Conservation (phyloP, 805 yeast genomes). For the Candida broadrunensis region DNA sequence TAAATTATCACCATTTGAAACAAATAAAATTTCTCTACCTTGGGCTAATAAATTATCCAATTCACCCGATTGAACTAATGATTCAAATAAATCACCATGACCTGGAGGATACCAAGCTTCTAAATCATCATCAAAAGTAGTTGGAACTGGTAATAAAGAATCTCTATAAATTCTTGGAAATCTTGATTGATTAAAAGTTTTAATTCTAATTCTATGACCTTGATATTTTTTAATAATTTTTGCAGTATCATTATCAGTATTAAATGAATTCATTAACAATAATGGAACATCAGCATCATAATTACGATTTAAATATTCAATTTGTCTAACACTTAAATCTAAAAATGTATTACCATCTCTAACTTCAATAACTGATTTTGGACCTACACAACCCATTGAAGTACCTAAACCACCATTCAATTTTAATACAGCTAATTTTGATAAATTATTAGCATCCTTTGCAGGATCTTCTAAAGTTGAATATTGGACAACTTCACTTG, state of each 20-base stretch:
- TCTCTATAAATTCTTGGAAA: constrained; percentile 95
- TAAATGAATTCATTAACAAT: constrained; percentile 96
- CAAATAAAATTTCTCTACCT: constrained; percentile 93
- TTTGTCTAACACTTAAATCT: constrained; percentile 94
- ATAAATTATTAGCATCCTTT: constrained; percentile 45
- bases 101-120: constrained; percentile 99
- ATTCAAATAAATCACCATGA: constrained; percentile 96
- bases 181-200: constrained; percentile 96
- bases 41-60: constrained; percentile 83
- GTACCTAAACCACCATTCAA: constrained; percentile 98
- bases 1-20: constrained; percentile 96
- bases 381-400: constrained; percentile 99
- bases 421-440: constrained; percentile 91
- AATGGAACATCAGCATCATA: constrained; percentile 93
- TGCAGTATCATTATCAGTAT: constrained; percentile 94
- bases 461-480: constrained; percentile 41
- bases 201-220: constrained; percentile 92
- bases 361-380: constrained; percentile 96
- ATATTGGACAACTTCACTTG: constrained; percentile 87
- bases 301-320: constrained; percentile 87
- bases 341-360: constrained; percentile 97
- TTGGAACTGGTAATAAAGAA: constrained; percentile 93
- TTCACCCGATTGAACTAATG: constrained; percentile 85
- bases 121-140: constrained; percentile 63
- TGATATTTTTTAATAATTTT: constrained; percentile 94